Conservation (phyloP, 805 yeast genomes). For the Wickerhamomyces ciferrii region DNA sequence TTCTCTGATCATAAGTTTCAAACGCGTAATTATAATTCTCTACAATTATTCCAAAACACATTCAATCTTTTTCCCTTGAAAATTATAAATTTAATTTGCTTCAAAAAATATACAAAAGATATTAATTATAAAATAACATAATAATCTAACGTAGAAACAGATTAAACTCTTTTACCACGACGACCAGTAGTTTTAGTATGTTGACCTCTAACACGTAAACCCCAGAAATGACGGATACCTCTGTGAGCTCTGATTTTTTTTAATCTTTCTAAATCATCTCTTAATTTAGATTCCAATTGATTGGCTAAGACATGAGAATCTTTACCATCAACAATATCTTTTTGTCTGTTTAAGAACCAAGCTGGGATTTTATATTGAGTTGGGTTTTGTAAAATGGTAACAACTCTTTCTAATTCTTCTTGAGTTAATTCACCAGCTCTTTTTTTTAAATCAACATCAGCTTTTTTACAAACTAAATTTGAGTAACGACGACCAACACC, state of each 20-base stretch:
- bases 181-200: constrained; percentile 99
- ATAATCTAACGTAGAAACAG: too few relatives aligned
- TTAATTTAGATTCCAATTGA: constrained; percentile 98
- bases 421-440: constrained; percentile 99
- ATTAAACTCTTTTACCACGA: constrained; percentile 52
- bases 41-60: too few relatives aligned
- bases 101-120: too few relatives aligned
- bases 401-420: constrained; percentile 99
- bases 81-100: too few relatives aligned
- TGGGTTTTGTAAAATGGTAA: constrained; percentile 99
- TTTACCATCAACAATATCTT: constrained; percentile 97
- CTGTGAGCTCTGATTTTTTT: constrained; percentile 99
- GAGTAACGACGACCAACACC: constrained; percentile 99
- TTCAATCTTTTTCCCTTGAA: too few relatives aligned
- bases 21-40: too few relatives aligned
- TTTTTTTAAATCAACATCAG: constrained; percentile 96
- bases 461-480: constrained; percentile 99
- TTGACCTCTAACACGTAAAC: constrained; percentile 99
- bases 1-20: too few relatives aligned
- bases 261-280: constrained; percentile 99
- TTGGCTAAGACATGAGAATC: constrained; percentile 98
- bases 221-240: constrained; percentile 99
- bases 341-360: constrained; percentile 99
- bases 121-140: not conserved
- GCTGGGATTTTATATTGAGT: constrained; percentile 98